Conservation (phyloP, 1,139 yeast genomes). For the Martiniozyma asiatica region DNA sequence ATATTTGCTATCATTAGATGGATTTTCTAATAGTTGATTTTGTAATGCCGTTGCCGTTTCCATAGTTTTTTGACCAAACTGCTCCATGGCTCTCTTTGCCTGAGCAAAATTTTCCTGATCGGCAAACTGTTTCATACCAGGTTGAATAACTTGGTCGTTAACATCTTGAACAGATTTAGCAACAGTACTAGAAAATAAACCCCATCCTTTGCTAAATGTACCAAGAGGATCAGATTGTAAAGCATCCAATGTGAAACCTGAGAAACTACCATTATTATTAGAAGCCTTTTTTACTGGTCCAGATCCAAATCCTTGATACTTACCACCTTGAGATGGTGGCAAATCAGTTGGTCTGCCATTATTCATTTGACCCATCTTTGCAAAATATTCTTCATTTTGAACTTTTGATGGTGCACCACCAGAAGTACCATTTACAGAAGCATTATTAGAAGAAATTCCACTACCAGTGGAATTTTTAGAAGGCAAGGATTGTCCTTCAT, state of each 20-base stretch:
- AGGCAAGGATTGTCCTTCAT: conserved; percentile 34
- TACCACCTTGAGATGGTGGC: conserved; percentile 94
- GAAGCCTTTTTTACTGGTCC: conserved; percentile 34
- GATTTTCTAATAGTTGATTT: conserved; percentile 22
- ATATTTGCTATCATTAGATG: conserved; percentile 27
- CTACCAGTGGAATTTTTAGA: conserved; percentile 2
- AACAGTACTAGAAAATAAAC: conserved; percentile 73
- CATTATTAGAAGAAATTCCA: background rate
- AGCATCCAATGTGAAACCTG: conserved; percentile 58
- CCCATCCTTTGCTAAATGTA: conserved; percentile 87
- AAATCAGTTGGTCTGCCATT: conserved; percentile 62
- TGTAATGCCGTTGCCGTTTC: conserved; percentile 73
- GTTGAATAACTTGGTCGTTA: conserved; percentile 78
- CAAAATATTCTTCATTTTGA: conserved; percentile 73
- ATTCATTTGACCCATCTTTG: conserved; percentile 63
- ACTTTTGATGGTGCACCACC: conserved; percentile 29
- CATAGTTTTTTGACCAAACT: conserved; percentile 88
- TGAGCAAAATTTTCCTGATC: conserved; percentile 71
- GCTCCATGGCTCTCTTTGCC: conserved; percentile 85
- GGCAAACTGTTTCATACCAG: conserved; percentile 71
- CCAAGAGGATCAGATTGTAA: conserved; percentile 83
- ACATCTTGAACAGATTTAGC: conserved; percentile 78
- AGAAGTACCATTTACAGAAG: conserved; percentile 8
- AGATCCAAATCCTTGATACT: conserved; percentile 83
- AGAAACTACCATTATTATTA: conserved; percentile 27